These are phyloP conservation scores for Dispira parvispora DNA, from an alignment of 192 early-diverging fungal species.

Conservation along the genomic window DNA sequence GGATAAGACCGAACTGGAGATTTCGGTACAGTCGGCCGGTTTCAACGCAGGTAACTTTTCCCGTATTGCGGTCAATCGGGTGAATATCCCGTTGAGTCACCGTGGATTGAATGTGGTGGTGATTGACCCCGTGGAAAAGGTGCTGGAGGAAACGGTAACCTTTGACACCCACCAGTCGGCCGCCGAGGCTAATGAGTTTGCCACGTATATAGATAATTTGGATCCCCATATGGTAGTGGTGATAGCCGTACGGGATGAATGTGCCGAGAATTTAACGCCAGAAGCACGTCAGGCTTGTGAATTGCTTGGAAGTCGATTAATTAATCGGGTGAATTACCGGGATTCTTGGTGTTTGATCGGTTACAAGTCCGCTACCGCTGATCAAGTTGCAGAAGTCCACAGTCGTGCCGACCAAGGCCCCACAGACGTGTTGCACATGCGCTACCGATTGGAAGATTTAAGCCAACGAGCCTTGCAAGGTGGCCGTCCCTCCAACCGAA, in stretches of 20 bases:
- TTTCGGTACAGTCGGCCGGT: slow-evolving; percentile 54
- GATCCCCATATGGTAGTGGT: slow-evolving; percentile 49
- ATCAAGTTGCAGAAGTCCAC: slow-evolving; percentile 29
- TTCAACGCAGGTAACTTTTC: slow-evolving; percentile 60
- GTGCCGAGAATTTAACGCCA: slow-evolving; percentile 43
- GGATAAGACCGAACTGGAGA: slow-evolving; percentile 17
- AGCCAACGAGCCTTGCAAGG: neutral
- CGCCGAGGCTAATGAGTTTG: slow-evolving; percentile 45
- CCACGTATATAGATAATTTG: slow-evolving; percentile 42
- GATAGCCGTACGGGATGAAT: slow-evolving; percentile 50
- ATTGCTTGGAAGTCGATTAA: slow-evolving; percentile 35
- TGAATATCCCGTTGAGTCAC: slow-evolving; percentile 29
- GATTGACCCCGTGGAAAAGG: slow-evolving; percentile 49
- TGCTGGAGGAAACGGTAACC: slow-evolving; percentile 43
- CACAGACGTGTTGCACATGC: slow-evolving; percentile 34
- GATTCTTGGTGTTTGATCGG: slow-evolving; percentile 76
- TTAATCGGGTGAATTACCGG: slow-evolving; percentile 43
- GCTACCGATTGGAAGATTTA: slow-evolving; percentile 26
- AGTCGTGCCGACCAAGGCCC: slow-evolving; percentile 33
- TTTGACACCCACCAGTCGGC: slow-evolving; percentile 60
- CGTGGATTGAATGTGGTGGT: slow-evolving; percentile 65
- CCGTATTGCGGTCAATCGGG: slow-evolving; percentile 38
- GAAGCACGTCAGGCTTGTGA: slow-evolving; percentile 37
- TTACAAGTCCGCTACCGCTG: slow-evolving; percentile 38
- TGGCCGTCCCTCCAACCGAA: neutral